Evolutionary conservation across 148 eudicot species (phyloP), one percentile per base, ranked within the genome.

Genomic region (Rhododendron kiyosumense): DNA sequence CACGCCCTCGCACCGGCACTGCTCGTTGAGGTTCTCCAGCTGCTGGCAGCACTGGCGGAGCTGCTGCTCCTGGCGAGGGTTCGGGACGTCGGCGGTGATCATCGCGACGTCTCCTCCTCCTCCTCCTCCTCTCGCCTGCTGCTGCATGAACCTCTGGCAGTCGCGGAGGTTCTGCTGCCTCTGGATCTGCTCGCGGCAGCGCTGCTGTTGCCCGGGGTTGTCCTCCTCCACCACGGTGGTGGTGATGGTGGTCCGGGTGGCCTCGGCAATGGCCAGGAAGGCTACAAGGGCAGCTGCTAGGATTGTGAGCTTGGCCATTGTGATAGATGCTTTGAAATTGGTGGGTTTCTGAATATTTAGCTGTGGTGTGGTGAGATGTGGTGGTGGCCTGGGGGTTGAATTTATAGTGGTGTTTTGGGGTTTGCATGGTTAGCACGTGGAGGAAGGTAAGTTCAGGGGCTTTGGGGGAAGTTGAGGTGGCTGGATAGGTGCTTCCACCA

Each of bases 1-100:
- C n/a, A 92, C 7, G 12, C 38, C 85, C 85, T 85, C 83, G 36
- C 93, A 92, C 7, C 85, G 74, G 83, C 92, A 92, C n/a, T 86
- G 65, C 57, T 80, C 78, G 24, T 86, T 88, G 61, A 92, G 77
- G 34, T 71, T 82, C 77, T 63, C 77, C 45, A 90, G 36, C 84
- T 88, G 87, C 43, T 76, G 36, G 71, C 93, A 92, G 82, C 93
- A 90, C 41, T 69, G 84, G 20, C 75, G 49, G 0, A 89, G 84
- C 71, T 88, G 86, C 67, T 83, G 61, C 22, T 41, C 32, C 86
- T 88, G 84, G 82, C 24, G 32, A 81, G 69, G 79, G 38, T 73
- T 80, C 6, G 57, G 43, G 43, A 41, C 18, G 4, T 14, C 32
- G 63, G 30, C 18, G 59, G 13, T 52, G 17, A 81, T 3, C 11